Conservation (phyloP, 768 basidiomycete genomes). For the Collybiopsis confluens region DNA sequence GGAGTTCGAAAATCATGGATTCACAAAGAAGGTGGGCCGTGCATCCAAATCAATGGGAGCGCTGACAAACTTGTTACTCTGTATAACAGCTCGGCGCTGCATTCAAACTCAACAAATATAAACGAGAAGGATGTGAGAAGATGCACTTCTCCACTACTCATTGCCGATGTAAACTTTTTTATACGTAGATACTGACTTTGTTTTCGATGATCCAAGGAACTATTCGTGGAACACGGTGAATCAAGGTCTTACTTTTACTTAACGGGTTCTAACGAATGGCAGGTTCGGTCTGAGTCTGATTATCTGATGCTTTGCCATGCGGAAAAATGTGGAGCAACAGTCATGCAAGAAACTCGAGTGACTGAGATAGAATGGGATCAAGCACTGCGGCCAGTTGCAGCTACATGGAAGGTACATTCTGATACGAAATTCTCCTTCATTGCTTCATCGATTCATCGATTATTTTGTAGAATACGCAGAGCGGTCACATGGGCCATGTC, state of each 20-base stretch:
- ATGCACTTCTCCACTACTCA: neutral
- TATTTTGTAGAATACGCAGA: constrained; percentile 23
- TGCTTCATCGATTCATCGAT: neutral
- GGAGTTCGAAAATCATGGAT: constrained; percentile 38
- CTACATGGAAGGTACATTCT: constrained; percentile 26
- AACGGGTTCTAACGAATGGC: neutral
- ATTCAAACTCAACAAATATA: constrained; percentile 52
- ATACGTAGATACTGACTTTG: constrained; percentile 65
- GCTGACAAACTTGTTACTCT: neutral
- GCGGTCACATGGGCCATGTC: constrained; percentile 19
- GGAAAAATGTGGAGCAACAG: constrained; percentile 36
- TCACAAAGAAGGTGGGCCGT: constrained; percentile 40
- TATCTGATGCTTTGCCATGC: constrained; percentile 56
- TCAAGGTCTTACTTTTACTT: neutral
- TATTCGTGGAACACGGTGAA: constrained; percentile 58
- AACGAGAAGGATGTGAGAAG: constrained; percentile 53
- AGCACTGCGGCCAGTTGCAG: constrained; percentile 29
- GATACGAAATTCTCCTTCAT: constrained; percentile 20
- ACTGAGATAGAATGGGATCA: constrained; percentile 34
- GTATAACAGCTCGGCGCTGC: constrained; percentile 50
- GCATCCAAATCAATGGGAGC: neutral
- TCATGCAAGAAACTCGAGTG: constrained; percentile 45
- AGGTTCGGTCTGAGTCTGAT: constrained; percentile 59
- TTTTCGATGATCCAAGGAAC: constrained; percentile 43
- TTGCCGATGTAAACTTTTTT: neutral